Percentiles rank a stretch among this genome's conserved stretches.
These are phyloP conservation scores for Colletotrichum phormii DNA, from an alignment of 2,329 filamentous ascomycete species.

Conservation along the genomic window DNA sequence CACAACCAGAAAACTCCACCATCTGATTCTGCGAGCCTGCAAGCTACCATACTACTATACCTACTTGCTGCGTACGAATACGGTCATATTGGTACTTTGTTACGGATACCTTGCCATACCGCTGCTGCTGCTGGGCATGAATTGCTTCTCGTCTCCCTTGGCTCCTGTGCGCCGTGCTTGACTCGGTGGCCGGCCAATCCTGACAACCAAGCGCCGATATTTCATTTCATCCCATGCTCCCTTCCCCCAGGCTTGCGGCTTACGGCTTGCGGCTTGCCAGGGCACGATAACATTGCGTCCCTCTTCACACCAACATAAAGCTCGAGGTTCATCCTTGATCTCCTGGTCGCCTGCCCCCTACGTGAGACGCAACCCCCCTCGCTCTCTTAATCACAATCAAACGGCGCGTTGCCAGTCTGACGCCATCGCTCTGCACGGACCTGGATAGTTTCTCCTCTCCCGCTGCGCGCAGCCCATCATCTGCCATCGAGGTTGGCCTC, in stretches of 20 bases:
- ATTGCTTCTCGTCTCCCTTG: background rate
- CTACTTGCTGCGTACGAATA: background rate
- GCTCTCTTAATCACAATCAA: slow-evolving; percentile 22
- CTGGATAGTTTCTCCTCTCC: background rate
- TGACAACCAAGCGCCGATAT: slow-evolving; percentile 3
- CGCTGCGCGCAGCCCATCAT: background rate
- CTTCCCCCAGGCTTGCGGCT: background rate
- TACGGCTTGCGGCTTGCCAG: background rate
- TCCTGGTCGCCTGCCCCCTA: slow-evolving; percentile 18
- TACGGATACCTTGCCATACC: background rate
- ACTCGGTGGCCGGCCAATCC: slow-evolving; percentile 21
- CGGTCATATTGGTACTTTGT: background rate
- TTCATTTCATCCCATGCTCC: slow-evolving; percentile 19
- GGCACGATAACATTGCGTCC: background rate
- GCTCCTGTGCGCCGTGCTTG: slow-evolving; percentile 6
- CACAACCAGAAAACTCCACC: background rate
- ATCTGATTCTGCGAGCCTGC: background rate
- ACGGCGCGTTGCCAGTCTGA: slow-evolving; percentile 24
- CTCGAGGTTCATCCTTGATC: slow-evolving; percentile 33
- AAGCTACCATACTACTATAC: background rate
- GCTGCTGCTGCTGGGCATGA: background rate
- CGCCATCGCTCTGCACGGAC: slow-evolving; percentile 32
- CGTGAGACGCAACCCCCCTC: slow-evolving; percentile 29
- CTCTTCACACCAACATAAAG: slow-evolving; percentile 2
- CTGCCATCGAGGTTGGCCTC: background rate